These are phyloP conservation scores for Yarrowia keelungensis DNA, from an alignment of 805 yeast species.

Conservation along the genomic window DNA sequence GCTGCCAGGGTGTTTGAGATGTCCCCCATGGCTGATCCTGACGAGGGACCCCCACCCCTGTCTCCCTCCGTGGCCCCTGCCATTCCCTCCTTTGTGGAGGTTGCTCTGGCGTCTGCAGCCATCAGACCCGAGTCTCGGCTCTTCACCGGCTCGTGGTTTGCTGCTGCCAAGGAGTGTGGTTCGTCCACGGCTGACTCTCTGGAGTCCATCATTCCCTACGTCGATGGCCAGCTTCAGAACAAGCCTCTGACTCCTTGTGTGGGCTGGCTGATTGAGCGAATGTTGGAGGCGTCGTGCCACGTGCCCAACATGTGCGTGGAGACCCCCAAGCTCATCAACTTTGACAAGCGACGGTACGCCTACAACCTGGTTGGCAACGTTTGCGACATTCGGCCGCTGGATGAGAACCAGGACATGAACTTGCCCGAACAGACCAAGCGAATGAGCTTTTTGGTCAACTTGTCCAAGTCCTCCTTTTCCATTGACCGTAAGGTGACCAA, in stretches of 20 bases:
- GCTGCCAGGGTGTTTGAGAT: slow-evolving; percentile 55
- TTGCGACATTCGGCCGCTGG: slow-evolving; percentile 52
- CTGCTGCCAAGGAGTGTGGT: slow-evolving; percentile 55
- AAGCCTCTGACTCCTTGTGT: slow-evolving; percentile 74
- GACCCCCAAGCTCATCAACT: slow-evolving; percentile 72
- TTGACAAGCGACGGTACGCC: slow-evolving; percentile 80
- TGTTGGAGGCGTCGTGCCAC: slow-evolving; percentile 75
- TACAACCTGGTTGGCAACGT: slow-evolving; percentile 67
- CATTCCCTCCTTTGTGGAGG: slow-evolving; percentile 85
- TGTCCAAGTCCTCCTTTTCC: slow-evolving; percentile 44
- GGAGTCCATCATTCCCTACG: slow-evolving; percentile 46
- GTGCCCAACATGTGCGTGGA: slow-evolving; percentile 79
- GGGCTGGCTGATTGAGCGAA: slow-evolving; percentile 87
- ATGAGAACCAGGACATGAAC: slow-evolving; percentile 39
- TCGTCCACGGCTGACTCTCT: slow-evolving; percentile 34
- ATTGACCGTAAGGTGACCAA: slow-evolving; percentile 47
- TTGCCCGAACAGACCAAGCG: slow-evolving; percentile 43
- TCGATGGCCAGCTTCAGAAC: slow-evolving; percentile 43
- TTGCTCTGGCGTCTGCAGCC: slow-evolving; percentile 75
- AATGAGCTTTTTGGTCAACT: slow-evolving; percentile 48
- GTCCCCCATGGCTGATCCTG: slow-evolving; percentile 35
- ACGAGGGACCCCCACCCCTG: slow-evolving; percentile 36
- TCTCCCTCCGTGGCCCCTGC: slow-evolving; percentile 41
- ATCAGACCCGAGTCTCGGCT: slow-evolving; percentile 80
- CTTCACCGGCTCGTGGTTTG: slow-evolving; percentile 72